Evolutionary conservation across 1,139 yeast genomes (phyloP).

Genomic region (Wickerhamomyces sp.): DNA sequence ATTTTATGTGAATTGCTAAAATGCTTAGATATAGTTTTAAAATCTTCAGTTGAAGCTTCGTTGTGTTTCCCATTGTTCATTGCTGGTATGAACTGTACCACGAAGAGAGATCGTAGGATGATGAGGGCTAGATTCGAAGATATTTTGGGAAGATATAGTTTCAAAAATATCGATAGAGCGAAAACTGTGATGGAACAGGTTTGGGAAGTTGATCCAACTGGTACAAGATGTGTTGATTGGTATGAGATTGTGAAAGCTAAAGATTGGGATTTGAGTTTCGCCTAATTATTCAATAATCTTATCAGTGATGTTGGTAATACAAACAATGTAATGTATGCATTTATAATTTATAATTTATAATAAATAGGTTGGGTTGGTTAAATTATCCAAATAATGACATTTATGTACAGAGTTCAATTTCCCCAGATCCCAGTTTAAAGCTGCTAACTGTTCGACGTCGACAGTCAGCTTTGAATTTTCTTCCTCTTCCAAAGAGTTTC

Average conservation of each 20-base stretch:
- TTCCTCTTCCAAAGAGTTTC: constrained; percentile 24
- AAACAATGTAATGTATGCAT: neutral
- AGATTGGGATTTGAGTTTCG: constrained; percentile 81
- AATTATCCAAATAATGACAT: too few species aligned
- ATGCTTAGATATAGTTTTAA: constrained; percentile 59
- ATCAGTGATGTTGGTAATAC: neutral
- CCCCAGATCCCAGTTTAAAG: too few species aligned
- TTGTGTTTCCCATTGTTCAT: constrained; percentile 74
- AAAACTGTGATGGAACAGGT: constrained; percentile 55
- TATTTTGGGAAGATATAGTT: constrained; percentile 57
- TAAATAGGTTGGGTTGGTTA: neutral
- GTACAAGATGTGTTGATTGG: constrained; percentile 59
- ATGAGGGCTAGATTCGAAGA: constrained; percentile 53
- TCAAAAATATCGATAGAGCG: constrained; percentile 63
- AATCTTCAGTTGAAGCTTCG: constrained; percentile 65
- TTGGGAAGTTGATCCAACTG: constrained; percentile 46
- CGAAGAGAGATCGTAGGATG: constrained; percentile 40
- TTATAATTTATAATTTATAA: neutral
- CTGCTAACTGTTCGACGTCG: neutral
- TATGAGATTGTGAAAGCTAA: constrained; percentile 56
- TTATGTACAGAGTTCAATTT: too few species aligned
- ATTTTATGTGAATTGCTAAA: constrained; percentile 50
- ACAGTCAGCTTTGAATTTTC: constrained; percentile 2
- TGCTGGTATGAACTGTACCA: constrained; percentile 66
- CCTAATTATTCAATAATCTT: too few species aligned